Evolutionary conservation across 495 filamentous ascomycete species (phyloP).

Genomic region (Penicilliopsis zonata): DNA sequence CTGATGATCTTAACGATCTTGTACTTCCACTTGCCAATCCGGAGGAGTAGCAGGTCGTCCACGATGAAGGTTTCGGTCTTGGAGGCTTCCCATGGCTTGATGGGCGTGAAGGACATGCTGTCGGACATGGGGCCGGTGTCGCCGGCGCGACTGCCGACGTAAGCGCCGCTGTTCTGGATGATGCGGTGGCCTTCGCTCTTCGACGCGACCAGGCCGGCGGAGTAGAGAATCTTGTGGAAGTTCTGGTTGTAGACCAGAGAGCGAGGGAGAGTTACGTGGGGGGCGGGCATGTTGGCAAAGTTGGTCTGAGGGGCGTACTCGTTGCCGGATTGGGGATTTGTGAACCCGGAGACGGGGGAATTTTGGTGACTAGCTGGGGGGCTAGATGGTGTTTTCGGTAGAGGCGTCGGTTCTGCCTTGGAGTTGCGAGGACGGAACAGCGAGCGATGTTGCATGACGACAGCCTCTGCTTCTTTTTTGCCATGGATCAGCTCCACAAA

Average conservation of each 20-base stretch:
- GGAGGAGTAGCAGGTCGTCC: slow-evolving; percentile 52
- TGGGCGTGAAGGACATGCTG: slow-evolving; percentile 47
- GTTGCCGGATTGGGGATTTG: slow-evolving; percentile 29
- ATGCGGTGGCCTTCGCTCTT: slow-evolving; percentile 55
- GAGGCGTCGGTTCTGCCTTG: slow-evolving; percentile 26
- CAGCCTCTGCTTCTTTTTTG: slow-evolving; percentile 37
- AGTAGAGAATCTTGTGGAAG: slow-evolving; percentile 52
- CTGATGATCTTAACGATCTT: slow-evolving; percentile 58
- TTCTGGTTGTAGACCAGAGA: slow-evolving; percentile 50
- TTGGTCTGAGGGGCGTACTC: slow-evolving; percentile 29
- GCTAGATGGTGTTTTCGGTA: slow-evolving; percentile 10
- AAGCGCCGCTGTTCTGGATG: slow-evolving; percentile 43
- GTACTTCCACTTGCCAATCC: slow-evolving; percentile 72
- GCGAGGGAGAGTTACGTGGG: slow-evolving; percentile 50
- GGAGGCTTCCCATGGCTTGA: slow-evolving; percentile 42
- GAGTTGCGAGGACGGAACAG: slow-evolving; percentile 39
- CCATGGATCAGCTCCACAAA: slow-evolving; percentile 74
- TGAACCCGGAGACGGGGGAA: slow-evolving; percentile 12
- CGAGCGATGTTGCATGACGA: slow-evolving; percentile 44
- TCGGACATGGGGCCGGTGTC: slow-evolving; percentile 41
- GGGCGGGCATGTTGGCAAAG: slow-evolving; percentile 33
- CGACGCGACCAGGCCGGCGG: slow-evolving; percentile 54
- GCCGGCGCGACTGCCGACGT: slow-evolving; percentile 51
- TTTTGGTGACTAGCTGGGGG: slow-evolving; percentile 9
- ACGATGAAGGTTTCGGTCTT: slow-evolving; percentile 52